phyloP scores from a whole-genome alignment of 2,329 filamentous ascomycete genomes.

The Fusarium devonianum region DNA sequence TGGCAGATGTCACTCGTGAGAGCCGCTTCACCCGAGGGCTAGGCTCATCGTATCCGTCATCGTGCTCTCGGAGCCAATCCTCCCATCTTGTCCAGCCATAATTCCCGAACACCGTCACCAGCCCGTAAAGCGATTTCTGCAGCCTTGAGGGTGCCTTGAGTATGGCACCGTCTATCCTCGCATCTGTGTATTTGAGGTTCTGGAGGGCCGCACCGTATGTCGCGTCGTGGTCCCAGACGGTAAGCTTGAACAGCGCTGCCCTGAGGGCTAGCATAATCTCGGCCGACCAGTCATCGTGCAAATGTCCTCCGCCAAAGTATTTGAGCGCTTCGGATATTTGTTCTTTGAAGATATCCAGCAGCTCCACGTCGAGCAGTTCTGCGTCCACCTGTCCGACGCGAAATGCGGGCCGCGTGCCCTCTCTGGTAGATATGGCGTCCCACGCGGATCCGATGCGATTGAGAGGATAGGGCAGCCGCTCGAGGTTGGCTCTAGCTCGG shows the following conservation, averaged over 20 bases:
- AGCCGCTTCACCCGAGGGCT: constrained; percentile 62
- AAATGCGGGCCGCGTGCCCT: constrained; percentile 84
- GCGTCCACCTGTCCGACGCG: constrained; percentile 96
- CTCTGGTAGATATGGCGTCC: constrained; percentile 75
- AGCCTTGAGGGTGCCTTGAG: constrained; percentile 74
- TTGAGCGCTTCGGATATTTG: constrained; percentile 90
- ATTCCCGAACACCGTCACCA: constrained; percentile 84
- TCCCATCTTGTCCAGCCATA: constrained; percentile 96
- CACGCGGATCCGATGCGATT: constrained; percentile 67
- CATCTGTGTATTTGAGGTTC: constrained; percentile 89
- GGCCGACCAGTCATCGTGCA: constrained; percentile 85
- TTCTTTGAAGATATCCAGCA: constrained; percentile 81
- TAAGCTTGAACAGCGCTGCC: constrained; percentile 88
- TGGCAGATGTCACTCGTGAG: constrained; percentile 71
- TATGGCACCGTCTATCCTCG: constrained; percentile 68
- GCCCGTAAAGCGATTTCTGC: constrained; percentile 86
- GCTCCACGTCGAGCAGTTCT: constrained; percentile 91
- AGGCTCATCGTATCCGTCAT: constrained; percentile 75
- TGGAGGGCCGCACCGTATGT: constrained; percentile 94
- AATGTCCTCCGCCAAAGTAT: constrained; percentile 76
- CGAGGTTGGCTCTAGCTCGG: constrained; percentile 61
- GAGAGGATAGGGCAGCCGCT: constrained; percentile 68
- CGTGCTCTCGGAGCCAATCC: constrained; percentile 78
- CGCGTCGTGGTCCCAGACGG: constrained; percentile 95
- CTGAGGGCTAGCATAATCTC: constrained; percentile 84